Evolutionary conservation across 1,284 basidiomycete genomes (phyloP).

Genomic region (Dichomitus squalens): DNA sequence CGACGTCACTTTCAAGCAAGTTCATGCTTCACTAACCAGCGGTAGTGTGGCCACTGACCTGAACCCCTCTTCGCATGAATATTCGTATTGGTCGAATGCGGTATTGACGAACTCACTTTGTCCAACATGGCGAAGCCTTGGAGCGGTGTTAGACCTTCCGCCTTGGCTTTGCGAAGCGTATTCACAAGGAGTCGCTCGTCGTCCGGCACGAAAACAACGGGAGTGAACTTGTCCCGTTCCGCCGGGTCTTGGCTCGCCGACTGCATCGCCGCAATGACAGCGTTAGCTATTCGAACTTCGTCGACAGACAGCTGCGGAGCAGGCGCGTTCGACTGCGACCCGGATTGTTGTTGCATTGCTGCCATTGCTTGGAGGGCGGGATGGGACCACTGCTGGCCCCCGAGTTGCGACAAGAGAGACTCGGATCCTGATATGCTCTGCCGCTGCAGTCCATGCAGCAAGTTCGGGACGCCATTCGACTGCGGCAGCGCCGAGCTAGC

Average conservation of each 20-base stretch:
- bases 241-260: not conserved
- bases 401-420: not conserved
- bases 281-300: not conserved
- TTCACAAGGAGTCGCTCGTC: conserved; percentile 11
- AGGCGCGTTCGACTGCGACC: not conserved
- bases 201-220: not conserved
- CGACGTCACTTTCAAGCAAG: too few relatives aligned
- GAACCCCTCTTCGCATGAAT: not conserved
- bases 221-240: not conserved
- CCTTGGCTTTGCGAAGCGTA: conserved; percentile 4
- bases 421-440: not conserved
- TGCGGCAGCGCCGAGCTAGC: not conserved
- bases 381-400: not conserved
- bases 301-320: not conserved
- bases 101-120: conserved; percentile 1
- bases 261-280: not conserved
- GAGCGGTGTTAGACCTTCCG: not conserved
- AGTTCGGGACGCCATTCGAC: not conserved
- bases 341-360: not conserved
- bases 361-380: not conserved
- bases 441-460: not conserved
- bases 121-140: conserved; percentile 13
- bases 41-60: conserved; percentile 13
- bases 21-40: conserved; percentile 1
- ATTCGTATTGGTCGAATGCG: not conserved